Base-by-base conservation (phyloP, 495 filamentous ascomycete genomes). In the Aspergillus egyptiacus region DNA sequence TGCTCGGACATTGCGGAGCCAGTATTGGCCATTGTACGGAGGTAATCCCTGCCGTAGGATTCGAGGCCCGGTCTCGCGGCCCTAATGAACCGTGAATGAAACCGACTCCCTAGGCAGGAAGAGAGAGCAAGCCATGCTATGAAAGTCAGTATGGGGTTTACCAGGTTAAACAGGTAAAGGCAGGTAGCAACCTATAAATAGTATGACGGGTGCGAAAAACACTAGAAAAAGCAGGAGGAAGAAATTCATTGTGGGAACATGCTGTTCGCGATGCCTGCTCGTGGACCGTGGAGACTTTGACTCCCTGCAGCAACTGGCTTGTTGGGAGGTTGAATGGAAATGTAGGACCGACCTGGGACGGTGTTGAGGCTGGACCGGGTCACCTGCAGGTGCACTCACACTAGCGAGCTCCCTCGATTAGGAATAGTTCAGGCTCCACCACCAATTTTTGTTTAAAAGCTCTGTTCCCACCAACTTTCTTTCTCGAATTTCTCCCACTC, bases 1-100 rank as follows among this genome's bases (percentile, higher is more conserved):
- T 81, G 79, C 60, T 83, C 79, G 59, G 76, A 82, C 60, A 77
- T 72, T n/a, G 70, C 75, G 28, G 73, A 62, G 6, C 72, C 76
- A 8, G 72, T 70, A 40, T 69, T 72, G 2, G 70, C 72, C 69
- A 82, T 76, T 19, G 67, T 72, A 27, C 78, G 70, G 13, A 78
- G 66, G 50, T 82, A 83, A 40, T 69, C 71, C 46, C 75, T 60
- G 22, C 75, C 79, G 53, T 76, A 84, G 6, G 70, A 54, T 15
- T 69, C 72, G 15, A 68, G 43, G 2, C 69, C 67, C 13, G 70
- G 61, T 19, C 67, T 63, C 14, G 61, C 47, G n/a, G 59, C 56
- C 28, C 63, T 53, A 37, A 65, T 67, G 28, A 71, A 46, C 30
- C 68, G 66, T 19, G 64, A 61, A 36, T 77, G 74, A 53, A 81